Evolutionary conservation across 176 grass and related monocot genomes (phyloP), one percentile per base, ranked within the genome.

Genomic region (Oryza longistaminata): DNA sequence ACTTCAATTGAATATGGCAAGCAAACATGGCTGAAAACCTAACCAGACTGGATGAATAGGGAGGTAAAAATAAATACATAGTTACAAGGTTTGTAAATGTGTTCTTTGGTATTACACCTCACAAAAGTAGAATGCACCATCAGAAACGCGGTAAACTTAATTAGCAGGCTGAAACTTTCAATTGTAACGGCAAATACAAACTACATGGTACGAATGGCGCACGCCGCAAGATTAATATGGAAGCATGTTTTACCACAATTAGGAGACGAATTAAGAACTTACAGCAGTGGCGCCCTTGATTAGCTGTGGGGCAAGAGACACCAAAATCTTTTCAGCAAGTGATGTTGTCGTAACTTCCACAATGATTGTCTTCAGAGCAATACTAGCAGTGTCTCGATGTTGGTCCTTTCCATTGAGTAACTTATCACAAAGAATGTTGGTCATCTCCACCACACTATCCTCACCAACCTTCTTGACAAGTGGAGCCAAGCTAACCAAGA

Each of bases 321-420:
- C 31, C 81, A 95, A 92, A 85, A 96, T 91, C 75, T 91, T 91
- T 88, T 99, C 92, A 55, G 96, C 93, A 91, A 99, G 88, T 84
- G 91, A 84, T 73, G 91, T 58, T 5, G 89, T 85, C 26, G 88
- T 95, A 90, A 92, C 93, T 93, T 96, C 93, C 64, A 85, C 87
- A 83, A 94, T 88, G 72, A 96, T 99, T 22, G 93, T 99, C 90
- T 99, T 99, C 80, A 99, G 49, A 70, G 91, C 96, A 88, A 99
- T 99, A 83, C 93, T 96, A 85, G 96, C 96, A 86, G 88, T 99
- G 88, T 99, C 96, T 58, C 93, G 89, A 92, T 96, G 92, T 68
- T 94, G 96, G 26, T 99, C 96, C 88, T 99, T 99, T 22, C 96
- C 96, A 64, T 94, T 91, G 24, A 99, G 84, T 85, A 99, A 89